Evolutionary conservation across 2,329 filamentous ascomycete species (phyloP).

Genomic region (Microcyclospora tardicrescens): DNA sequence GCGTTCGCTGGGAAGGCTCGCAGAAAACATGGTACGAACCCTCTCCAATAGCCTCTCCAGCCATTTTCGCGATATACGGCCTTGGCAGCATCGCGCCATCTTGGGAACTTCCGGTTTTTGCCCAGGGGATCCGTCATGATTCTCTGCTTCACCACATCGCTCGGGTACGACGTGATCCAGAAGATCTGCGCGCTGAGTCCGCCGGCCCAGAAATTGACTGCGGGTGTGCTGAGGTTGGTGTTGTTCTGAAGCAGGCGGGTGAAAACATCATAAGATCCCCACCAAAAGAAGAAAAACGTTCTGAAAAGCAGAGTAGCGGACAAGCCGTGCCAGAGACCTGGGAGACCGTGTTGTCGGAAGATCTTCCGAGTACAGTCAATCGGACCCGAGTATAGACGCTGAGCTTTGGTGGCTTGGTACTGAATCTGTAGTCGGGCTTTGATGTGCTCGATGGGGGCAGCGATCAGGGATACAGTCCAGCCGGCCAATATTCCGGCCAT

Average conservation of each 20-base stretch:
- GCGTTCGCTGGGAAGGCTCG: constrained; percentile 93
- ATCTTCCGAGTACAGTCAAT: constrained; percentile 70
- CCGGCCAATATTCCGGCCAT: constrained; percentile 80
- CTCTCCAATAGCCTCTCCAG: constrained; percentile 72
- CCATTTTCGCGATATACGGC: constrained; percentile 67
- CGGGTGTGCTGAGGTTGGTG: constrained; percentile 61
- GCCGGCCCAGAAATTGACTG: constrained; percentile 94
- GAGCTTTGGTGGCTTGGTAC: constrained; percentile 66
- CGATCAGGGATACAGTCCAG: constrained; percentile 80
- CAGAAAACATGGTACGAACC: constrained; percentile 86
- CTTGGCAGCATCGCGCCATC: constrained; percentile 68
- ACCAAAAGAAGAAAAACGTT: constrained; percentile 95
- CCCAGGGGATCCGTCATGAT: constrained; percentile 85
- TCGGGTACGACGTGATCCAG: constrained; percentile 85
- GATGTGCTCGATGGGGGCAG: constrained; percentile 86
- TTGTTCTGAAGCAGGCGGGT: constrained; percentile 52
- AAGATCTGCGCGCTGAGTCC: constrained; percentile 88
- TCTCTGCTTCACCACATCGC: constrained; percentile 76
- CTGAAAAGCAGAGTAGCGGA: constrained; percentile 77
- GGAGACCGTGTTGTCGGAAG: constrained; percentile 52
- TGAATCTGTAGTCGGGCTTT: constrained; percentile 92
- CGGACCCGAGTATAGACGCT: constrained; percentile 72
- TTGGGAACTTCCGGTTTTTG: constrained; percentile 51
- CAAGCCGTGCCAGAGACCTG: constrained; percentile 76
- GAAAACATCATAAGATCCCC: constrained; percentile 85